Percentiles rank a stretch among this genome's conserved stretches.
These are phyloP conservation scores for Perilla frutescens DNA, from an alignment of 257 asterid genomes.

Conservation along the genomic window DNA sequence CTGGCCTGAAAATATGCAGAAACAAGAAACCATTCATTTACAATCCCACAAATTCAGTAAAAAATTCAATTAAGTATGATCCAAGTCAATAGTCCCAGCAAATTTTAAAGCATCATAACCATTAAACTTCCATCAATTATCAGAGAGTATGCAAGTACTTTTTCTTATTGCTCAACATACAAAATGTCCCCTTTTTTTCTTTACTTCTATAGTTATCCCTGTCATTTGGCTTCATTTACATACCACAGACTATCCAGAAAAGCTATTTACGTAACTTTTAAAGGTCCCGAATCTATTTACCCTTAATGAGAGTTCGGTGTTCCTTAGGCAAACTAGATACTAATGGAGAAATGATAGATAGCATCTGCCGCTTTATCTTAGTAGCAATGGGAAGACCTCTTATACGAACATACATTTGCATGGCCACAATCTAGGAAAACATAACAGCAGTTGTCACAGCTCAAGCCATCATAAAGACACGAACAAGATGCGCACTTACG, in stretches of 20 bases:
- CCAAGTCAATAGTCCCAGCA: neutral
- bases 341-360: neutral
- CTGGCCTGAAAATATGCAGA: slow-evolving; percentile 60
- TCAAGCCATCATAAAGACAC: neutral
- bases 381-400: neutral
- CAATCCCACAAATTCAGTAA: neutral
- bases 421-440: neutral
- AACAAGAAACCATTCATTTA: slow-evolving; percentile 1
- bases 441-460: neutral
- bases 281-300: neutral
- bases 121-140: slow-evolving; percentile 22
- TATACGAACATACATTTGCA: neutral
- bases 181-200: neutral
- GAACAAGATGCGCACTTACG: slow-evolving; percentile 54
- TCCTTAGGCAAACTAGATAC: neutral
- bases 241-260: neutral
- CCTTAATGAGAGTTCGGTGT: slow-evolving; percentile 3
- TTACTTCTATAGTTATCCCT: neutral
- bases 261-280: neutral
- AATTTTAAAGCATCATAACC: neutral
- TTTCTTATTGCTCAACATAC: neutral
- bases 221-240: neutral
- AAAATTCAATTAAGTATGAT: neutral
- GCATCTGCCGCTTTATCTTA: slow-evolving; percentile 6
- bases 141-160: neutral